Evolutionary conservation across 805 yeast species (phyloP), one percentile per base, ranked within the genome.

Genomic region (Starmerella sirachaensis): DNA sequence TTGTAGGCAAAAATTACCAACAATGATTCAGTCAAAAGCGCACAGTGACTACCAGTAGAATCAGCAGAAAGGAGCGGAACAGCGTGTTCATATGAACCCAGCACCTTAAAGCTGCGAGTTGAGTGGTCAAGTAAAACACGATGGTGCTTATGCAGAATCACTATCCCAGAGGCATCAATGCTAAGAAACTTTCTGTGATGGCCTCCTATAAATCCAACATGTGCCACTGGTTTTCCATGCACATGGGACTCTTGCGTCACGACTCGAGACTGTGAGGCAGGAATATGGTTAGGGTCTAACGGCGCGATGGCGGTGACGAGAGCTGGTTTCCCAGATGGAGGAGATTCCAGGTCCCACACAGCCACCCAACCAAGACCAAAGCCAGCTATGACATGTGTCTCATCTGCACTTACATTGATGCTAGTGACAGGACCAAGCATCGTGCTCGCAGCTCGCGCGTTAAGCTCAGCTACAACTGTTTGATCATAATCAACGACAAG

Each of bases 401-500:
- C 78, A 53, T 86, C 94, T 6, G 70, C 60, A 0, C 91, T 77
- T 11, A 78, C 58, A 0, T 72, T 64, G 18, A 85, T 51, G 2
- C 72, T 43, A 0, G 79, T 66, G 1, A 83, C 73, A 0, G 65
- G 48, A 0, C 78, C 75, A 24, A 63, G 54, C 31, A 26, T 27
- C 8, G 62, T 58, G 14, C 45, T 46, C 4, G 54, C 48, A 1
- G 47, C 42, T 14, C 50, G 50, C 10, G 55, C 47, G 1, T 61
- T 62, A 12, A 78, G 52, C 1, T 66, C 64, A 29, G 59, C 58
- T 11, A 67, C 60, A 4, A 80, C 52, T 21, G 61, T 63, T 54
- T 86, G 94, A 30, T 68, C 68, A 44, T 75, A 77, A 49, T 76
- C 78, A 55, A 82, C 85, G 5, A 79, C 63, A 5, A 81, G 56